Conservation (phyloP, 306 rosid species). For the Prunus mira region DNA sequence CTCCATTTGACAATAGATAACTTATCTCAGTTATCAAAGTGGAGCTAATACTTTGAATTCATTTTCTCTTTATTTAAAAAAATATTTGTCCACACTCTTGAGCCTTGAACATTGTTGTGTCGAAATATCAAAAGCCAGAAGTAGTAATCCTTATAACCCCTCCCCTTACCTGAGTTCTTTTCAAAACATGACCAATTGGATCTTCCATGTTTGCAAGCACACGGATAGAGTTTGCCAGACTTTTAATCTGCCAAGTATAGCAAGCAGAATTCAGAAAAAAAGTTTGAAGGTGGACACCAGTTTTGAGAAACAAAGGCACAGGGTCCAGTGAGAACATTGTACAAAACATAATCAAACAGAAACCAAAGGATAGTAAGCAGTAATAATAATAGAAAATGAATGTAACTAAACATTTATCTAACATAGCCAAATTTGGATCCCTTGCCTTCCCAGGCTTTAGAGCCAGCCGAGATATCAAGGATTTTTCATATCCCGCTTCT, state of each 20-base stretch:
- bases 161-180: constrained; percentile 70
- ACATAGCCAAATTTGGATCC: constrained; percentile 14
- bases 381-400: background rate
- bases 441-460: constrained; percentile 85
- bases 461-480: constrained; percentile 76
- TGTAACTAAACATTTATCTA: background rate
- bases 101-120: background rate
- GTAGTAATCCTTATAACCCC: background rate
- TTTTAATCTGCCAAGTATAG: constrained; percentile 56
- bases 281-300: constrained; percentile 4
- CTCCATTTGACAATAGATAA: background rate
- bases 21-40: background rate
- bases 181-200: constrained; percentile 79
- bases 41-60: background rate
- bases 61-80: background rate
- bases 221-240: constrained; percentile 78
- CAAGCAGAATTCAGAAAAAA: constrained; percentile 23
- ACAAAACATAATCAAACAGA: background rate
- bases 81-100: background rate
- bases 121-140: constrained; percentile 14
- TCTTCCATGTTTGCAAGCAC: constrained; percentile 91
- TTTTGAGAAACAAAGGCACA: background rate
- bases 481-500: constrained; percentile 72
- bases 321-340: constrained; percentile 1
- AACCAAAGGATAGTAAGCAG: background rate